Evolutionary conservation across 805 yeast genomes (phyloP), one percentile per base, ranked within the genome.

Genomic region (Candida patagonica): DNA sequence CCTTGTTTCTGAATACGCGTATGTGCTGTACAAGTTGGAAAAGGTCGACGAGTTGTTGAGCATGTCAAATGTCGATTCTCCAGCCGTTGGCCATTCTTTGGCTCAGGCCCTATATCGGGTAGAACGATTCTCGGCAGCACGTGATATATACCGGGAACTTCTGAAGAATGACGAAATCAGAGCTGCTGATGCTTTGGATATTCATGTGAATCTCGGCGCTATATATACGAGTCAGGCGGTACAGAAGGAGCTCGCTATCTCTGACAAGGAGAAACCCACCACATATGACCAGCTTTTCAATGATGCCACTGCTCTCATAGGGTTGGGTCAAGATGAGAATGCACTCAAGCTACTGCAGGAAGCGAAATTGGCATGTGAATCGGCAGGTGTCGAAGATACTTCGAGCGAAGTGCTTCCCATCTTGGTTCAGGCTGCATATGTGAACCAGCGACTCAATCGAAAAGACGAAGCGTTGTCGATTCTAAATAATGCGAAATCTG

Each of bases 271-370:
- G 2, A 12, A 26, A 13, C 9, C 40, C 4, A 36, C 43, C 13
- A 62, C 73, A 6, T 78, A 79, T 51, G 89, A 81, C 52, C 66
- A 67, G 39, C 53, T 67, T 4, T 80, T 78, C 63, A 81, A 81
- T 59, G 62, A 66, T 6, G 76, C 85, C 0, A 61, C 76, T 43
- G 67, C 73, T 27, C 58, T 61, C 37, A 54, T 78, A 35, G 63
- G 68, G 7, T 61, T 61, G 29, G 65, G 66, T 7, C 59, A 73
- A 29, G 59, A 57, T 30, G 46, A 45, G 0, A 44, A 51, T 12
- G 70, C 83, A 1, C 54, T 76, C 25, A 54, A 52, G 2, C 48
- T 65, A 26, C 63, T 81, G 43, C 55, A 66, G 13, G 54, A 57
- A 37, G 80, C 86, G 2, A 59, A 65, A 34, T 47, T 57, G 10